Percentiles rank a stretch among this genome's conserved stretches.
phyloP scores from a whole-genome alignment of 345 rosid genomes.

The Combretum micranthum region DNA sequence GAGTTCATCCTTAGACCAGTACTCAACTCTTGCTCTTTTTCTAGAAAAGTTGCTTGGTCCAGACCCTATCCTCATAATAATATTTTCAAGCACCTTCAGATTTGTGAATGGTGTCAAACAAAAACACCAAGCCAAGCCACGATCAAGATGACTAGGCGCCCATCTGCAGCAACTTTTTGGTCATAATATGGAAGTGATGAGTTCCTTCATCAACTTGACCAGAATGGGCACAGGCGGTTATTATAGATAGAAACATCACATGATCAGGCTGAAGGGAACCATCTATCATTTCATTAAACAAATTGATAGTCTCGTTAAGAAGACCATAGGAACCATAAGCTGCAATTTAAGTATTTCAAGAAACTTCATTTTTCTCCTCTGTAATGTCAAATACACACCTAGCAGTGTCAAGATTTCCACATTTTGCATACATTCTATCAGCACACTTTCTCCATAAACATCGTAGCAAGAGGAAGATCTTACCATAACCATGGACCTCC shows the following conservation, averaged over 20 bases:
- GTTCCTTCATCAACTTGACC: constrained; percentile 58
- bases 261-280: constrained; percentile 47
- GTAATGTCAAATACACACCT: constrained; percentile 52
- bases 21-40: too few relatives aligned
- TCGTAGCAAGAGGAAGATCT: constrained; percentile 39
- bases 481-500: too few relatives aligned
- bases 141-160: too few relatives aligned
- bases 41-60: too few relatives aligned
- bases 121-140: too few relatives aligned
- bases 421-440: constrained; percentile 78
- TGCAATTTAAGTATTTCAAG: constrained; percentile 76
- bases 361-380: constrained; percentile 50
- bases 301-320: too few relatives aligned
- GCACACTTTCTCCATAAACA: constrained; percentile 44
- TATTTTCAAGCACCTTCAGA: too few relatives aligned
- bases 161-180: too few relatives aligned
- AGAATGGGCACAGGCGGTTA: constrained; percentile 61
- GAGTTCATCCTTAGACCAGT: too few relatives aligned
- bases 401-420: constrained; percentile 59
- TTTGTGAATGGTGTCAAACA: too few relatives aligned
- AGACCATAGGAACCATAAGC: constrained; percentile 67
- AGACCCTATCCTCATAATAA: too few relatives aligned
- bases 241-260: constrained; percentile 53
- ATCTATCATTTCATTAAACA: too few relatives aligned
- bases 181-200: constrained; percentile 49